Percentiles rank a stretch among this genome's conserved stretches.
These are phyloP conservation scores for Botrytis squamosa DNA, from an alignment of 2,329 filamentous ascomycete species.

Conservation along the genomic window DNA sequence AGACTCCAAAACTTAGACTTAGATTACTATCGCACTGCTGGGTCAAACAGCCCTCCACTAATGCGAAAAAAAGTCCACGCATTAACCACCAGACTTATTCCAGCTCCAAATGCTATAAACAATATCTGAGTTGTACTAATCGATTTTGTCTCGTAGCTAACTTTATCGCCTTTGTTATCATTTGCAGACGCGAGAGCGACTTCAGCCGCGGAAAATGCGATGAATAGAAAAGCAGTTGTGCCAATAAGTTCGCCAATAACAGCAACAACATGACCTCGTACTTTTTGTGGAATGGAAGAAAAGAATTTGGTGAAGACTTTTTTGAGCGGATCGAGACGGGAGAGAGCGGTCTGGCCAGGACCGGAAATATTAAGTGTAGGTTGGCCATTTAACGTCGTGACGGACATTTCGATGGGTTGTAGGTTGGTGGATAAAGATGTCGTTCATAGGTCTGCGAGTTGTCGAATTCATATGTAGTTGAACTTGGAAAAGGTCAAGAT, in stretches of 20 bases:
- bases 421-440: conserved; percentile 13
- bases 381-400: conserved; percentile 20
- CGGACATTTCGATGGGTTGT: conserved; percentile 18
- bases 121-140: conserved; percentile 34
- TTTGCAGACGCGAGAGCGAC: conserved; percentile 36
- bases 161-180: conserved; percentile 20
- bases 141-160: conserved; percentile 15
- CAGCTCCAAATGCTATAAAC: conserved; percentile 32
- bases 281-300: conserved; percentile 24
- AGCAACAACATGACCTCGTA: conserved; percentile 47
- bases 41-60: conserved; percentile 52
- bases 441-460: conserved; percentile 14
- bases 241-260: conserved; percentile 51
- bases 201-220: conserved; percentile 38
- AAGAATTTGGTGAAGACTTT: conserved; percentile 27
- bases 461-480: background rate
- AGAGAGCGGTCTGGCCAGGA: conserved; percentile 25
- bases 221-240: conserved; percentile 43
- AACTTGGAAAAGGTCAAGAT: background rate
- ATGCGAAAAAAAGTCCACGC: conserved; percentile 55
- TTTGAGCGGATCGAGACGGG: conserved; percentile 29
- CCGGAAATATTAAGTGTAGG: conserved; percentile 28
- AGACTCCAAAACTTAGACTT: background rate
- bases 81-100: conserved; percentile 45
- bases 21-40: conserved; percentile 40